Conservation (phyloP, 495 filamentous ascomycete species). For the Xylaria telfairii region DNA sequence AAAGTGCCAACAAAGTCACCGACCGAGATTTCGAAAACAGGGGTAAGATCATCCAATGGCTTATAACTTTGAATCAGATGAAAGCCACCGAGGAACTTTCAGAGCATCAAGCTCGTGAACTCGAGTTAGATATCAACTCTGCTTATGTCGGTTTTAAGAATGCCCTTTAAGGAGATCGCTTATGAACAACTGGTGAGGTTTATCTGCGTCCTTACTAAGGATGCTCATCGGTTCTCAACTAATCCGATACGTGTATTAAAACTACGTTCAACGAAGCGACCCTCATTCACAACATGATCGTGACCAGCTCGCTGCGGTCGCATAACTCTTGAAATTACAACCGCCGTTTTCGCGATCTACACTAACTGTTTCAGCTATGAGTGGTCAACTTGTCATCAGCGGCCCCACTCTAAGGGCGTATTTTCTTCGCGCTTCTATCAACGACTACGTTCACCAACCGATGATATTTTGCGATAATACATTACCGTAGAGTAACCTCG, state of each 20-base stretch:
- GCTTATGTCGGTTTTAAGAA: slow-evolving; percentile 91
- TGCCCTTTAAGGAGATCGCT: slow-evolving; percentile 40
- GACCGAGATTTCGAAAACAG: slow-evolving; percentile 90
- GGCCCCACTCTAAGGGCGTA: slow-evolving; percentile 27
- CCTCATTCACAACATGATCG: background rate
- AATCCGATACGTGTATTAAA: background rate
- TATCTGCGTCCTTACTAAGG: background rate
- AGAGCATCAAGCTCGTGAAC: slow-evolving; percentile 84
- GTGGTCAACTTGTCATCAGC: slow-evolving; percentile 3
- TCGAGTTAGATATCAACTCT: slow-evolving; percentile 86
- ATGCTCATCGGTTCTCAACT: background rate
- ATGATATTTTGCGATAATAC: background rate
- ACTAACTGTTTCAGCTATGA: slow-evolving; percentile 11
- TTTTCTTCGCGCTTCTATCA: slow-evolving; percentile 23
- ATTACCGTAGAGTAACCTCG: background rate
- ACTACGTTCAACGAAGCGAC: background rate
- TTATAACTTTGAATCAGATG: slow-evolving; percentile 97
- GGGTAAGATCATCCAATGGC: slow-evolving; percentile 97
- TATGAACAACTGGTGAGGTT: slow-evolving; percentile 12
- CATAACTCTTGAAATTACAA: background rate
- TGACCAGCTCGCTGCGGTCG: background rate
- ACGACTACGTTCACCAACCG: background rate
- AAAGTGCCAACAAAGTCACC: slow-evolving; percentile 94
- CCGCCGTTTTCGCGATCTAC: background rate
- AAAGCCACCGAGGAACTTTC: slow-evolving; percentile 88